Conservation (phyloP, 225 moss, liverwort and hornwort species). For the Ulota crispa region DNA sequence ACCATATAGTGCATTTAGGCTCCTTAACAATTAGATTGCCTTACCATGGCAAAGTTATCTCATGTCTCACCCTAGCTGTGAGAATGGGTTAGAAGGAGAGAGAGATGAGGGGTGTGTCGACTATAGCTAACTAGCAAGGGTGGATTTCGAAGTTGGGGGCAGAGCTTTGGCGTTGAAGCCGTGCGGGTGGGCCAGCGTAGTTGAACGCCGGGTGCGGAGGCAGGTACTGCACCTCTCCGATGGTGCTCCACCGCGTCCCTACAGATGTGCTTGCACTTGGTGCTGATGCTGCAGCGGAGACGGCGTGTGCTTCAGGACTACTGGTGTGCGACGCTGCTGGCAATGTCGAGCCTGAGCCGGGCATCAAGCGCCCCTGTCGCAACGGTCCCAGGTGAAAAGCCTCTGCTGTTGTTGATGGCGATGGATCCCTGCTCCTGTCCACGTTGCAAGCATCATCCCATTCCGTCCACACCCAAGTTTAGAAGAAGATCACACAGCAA, state of each 20-base stretch:
- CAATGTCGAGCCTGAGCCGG: background rate
- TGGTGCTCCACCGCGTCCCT: background rate
- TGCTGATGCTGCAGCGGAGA: background rate
- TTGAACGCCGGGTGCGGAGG: constrained; percentile 43
- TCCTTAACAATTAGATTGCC: too few species aligned
- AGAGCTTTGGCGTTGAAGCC: constrained; percentile 42
- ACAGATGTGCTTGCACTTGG: background rate
- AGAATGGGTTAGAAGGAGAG: too few species aligned
- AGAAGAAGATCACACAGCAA: background rate
- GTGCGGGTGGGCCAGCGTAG: background rate
- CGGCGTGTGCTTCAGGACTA: background rate
- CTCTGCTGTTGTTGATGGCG: background rate
- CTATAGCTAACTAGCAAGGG: background rate
- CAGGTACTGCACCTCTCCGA: constrained; percentile 28
- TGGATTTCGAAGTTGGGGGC: constrained; percentile 43
- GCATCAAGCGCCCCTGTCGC: background rate
- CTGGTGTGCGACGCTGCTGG: background rate
- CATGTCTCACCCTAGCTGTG: too few species aligned
- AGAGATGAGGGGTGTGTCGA: too few species aligned
- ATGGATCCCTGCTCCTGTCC: background rate
- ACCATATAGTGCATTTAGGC: too few species aligned
- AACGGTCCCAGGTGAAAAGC: background rate
- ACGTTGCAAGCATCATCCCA: background rate
- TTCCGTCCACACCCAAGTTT: background rate
- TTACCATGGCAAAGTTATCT: too few species aligned